Percentiles rank a stretch among this genome's conserved stretches.
These are phyloP conservation scores for Metschnikowia amazonensis DNA, from an alignment of 805 yeast species.

Conservation along the genomic window DNA sequence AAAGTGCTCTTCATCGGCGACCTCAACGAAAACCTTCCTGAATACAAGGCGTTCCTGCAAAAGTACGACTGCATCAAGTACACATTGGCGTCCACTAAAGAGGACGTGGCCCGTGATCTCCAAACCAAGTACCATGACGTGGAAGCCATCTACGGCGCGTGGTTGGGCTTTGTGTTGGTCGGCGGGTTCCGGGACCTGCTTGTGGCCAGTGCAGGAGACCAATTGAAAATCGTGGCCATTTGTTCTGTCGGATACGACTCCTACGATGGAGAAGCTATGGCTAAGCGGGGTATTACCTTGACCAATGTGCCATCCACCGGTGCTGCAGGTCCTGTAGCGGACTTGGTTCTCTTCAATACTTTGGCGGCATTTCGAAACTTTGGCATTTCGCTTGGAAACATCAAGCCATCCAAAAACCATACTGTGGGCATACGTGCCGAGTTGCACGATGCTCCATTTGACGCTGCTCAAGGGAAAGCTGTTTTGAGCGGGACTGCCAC, in stretches of 20 bases:
- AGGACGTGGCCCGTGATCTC: slow-evolving; percentile 40
- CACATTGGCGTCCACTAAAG: slow-evolving; percentile 36
- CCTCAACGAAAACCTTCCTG: slow-evolving; percentile 43
- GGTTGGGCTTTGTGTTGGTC: slow-evolving; percentile 49
- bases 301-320: slow-evolving; percentile 56
- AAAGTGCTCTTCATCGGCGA: slow-evolving; percentile 50
- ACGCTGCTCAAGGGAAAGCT: slow-evolving; percentile 33
- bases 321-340: slow-evolving; percentile 71
- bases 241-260: slow-evolving; percentile 59
- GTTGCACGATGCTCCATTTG: slow-evolving; percentile 32
- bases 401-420: slow-evolving; percentile 35
- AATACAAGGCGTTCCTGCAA: slow-evolving; percentile 39
- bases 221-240: slow-evolving; percentile 46
- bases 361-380: slow-evolving; percentile 59
- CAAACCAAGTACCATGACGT: slow-evolving; percentile 39
- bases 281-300: slow-evolving; percentile 43
- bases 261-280: slow-evolving; percentile 42
- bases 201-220: slow-evolving; percentile 41
- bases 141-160: slow-evolving; percentile 56
- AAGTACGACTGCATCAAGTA: slow-evolving; percentile 40
- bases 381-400: slow-evolving; percentile 40
- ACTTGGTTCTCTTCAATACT: slow-evolving; percentile 57
- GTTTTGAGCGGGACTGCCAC: slow-evolving; percentile 6
- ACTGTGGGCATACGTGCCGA: slow-evolving; percentile 45
- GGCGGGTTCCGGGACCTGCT: slow-evolving; percentile 50